Base-by-base conservation (phyloP, 345 rosid species). In the Geranium brycei region DNA sequence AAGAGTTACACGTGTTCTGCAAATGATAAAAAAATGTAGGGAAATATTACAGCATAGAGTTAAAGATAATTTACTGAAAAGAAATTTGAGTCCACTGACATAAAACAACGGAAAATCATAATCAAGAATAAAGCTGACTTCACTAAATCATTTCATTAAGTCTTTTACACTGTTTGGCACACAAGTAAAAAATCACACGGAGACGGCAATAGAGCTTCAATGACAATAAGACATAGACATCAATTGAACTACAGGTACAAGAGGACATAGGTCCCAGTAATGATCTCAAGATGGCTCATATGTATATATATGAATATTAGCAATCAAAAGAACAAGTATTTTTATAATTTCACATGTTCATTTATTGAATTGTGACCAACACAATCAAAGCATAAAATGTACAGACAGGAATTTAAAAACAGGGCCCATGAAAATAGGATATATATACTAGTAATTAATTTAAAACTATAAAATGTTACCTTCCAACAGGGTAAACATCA, bases 401-500 rank as follows among this genome's bases (percentile, higher is more conserved):
- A 7, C 47, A 38, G 3, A 47, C 53, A 8, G 14, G 15, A 13
- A 35, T 35, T 14, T 17, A 18, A n/a, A 61, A 60, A 28, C 2
- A 32, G 2, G 35, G 23, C 14, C 57, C 63, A 23, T 23, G 30
- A 66, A 19, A 59, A n/a, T 18, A 63, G n/a, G 19, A 47, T 11
- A 59, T 51, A n/a, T 32, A 17, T 17, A 58, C 28, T 7, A 58
- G 15, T 31, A 56, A 11, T 51, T 14, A 38, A 18, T 2, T 2
- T 4, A 35, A 61, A 66, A 60, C 14, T 40, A 28, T 41, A 60
- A 60, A 12, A 59, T 7, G 47, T 68, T 73, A 83, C 88, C 91
- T 83, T 73, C 92, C 92, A 73, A 86, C 81, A 69, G 92, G 92
- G 35, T 82, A 86, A 59, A 86, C 79, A 65, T 82, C 87, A 62